Evolutionary conservation across 441 rosid species (phyloP), one percentile per base, ranked within the genome.

Genomic region (Isatis lusitanica): DNA sequence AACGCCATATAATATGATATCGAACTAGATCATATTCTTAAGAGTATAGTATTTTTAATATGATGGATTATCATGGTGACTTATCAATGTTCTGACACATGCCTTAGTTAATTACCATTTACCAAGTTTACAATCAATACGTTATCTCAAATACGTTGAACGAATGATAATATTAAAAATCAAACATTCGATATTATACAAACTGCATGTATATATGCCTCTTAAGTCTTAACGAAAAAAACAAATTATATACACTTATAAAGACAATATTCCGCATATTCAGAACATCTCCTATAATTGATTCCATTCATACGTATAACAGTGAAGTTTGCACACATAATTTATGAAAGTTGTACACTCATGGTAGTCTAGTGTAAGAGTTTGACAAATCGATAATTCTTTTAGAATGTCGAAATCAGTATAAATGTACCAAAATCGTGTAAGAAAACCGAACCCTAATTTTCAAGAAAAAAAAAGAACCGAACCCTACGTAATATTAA

Each of bases 31-130:
- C 39, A 35, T 33, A 42, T 39, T 64, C 64, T 24, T 43, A 7
- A 12, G 46, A 9, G 18, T 52, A 51, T 30, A 5, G 3, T 31
- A 51, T 13, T 62, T 72, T 35, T 28, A 21, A 7, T 31, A 53
- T 63, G 15, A 44, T 46, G 8, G n/a, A 39, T 46, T 65, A 38
- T 38, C 50, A 8, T 24, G 59, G 50, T 46, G 71, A 53, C 70
- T 55, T 47, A 48, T 16, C 53, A 65, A 47, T 58, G 77, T 48
- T 66, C 35, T 38, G 77, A 28, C 60, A 38, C 77, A 73, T 66
- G 71, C 60, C 60, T 57, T 73, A 57, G 0, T 57, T 47, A 36
- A 66, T 36, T 21, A 65, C 42, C 40, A 36, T 48, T 66, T 47
- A 74, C 61, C 52, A 74, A 73, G 26, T 39, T 8, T 39, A 44